Evolutionary conservation across 176 grass and related monocot species (phyloP).

Genomic region (Oropetium thomaeum): DNA sequence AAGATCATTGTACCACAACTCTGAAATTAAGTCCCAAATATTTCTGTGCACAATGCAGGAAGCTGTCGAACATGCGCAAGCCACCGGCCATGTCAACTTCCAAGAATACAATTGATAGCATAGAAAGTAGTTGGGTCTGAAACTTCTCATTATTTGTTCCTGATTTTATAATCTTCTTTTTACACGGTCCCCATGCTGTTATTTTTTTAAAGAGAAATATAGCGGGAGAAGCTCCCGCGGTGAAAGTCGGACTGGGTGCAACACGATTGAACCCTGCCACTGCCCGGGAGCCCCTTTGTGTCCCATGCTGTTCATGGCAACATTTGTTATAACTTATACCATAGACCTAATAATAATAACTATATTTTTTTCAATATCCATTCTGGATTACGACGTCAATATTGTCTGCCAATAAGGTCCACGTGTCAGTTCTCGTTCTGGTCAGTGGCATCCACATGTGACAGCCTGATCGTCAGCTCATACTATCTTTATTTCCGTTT

Average conservation of each 20-base stretch:
- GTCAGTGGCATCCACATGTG: neutral
- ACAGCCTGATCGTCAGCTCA: neutral
- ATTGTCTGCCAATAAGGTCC: neutral
- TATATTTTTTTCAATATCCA: no score
- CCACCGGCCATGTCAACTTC: slow-evolving; percentile 87
- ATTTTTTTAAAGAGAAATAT: no score
- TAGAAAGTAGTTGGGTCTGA: slow-evolving; percentile 19
- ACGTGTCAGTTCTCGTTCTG: neutral
- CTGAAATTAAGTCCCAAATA: neutral
- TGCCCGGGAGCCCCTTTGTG: no score
- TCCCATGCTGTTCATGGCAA: no score
- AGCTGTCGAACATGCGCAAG: slow-evolving; percentile 85
- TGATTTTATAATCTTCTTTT: neutral
- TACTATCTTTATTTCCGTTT: neutral
- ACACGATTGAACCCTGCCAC: no score
- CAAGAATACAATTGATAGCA: slow-evolving; percentile 83
- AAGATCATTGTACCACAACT: neutral
- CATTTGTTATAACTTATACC: slow-evolving; percentile 8
- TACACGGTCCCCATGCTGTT: neutral
- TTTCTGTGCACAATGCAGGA: slow-evolving; percentile 53
- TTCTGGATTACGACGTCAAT: neutral
- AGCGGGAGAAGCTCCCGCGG: no score
- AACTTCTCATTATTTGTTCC: slow-evolving; percentile 11
- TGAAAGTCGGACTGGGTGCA: no score
- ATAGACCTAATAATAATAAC: slow-evolving; percentile 10